Base-by-base conservation (phyloP, 805 yeast genomes). In the Spathaspora sp. region DNA sequence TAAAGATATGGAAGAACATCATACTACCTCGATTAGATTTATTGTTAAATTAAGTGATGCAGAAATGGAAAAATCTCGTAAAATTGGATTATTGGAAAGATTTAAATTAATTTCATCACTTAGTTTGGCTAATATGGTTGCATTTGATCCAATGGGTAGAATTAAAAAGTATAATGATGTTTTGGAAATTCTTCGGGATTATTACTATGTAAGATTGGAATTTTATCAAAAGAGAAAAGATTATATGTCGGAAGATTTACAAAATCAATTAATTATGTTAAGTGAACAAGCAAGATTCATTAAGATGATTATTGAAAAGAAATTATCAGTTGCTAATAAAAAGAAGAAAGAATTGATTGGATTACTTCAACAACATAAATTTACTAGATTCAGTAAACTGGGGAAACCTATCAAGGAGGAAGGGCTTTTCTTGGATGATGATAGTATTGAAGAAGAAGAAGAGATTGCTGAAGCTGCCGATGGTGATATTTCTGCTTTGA, bases 1-100 rank as follows among this genome's bases (percentile, higher is more conserved):
- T 55, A 92, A 89, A 59, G 97, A 93, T 68, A 82, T 92, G 85
- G 90, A 86, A 58, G 99, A 94, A 64, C 97, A 93, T 66, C 99
- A 94, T 67, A 88, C 90, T 16, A 76, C 82, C 52, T 86, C 85
- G 42, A 85, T 94, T 56, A 82, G 85, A 55, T 94, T 94, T 62
- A 82, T 89, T 26, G 81, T 94, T 28, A 89, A 83, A 35, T 70
- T 94, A 56, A 72, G 84, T 10, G 80, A 78, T 49, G 93, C 85
- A 46, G 97, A 93, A 64, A 93, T 94, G 98, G 78, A 71, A 20
- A 88, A 89, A 60, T 80, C 96, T 0, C 73, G 78, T 55, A 76
- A 76, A 48, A 80, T 86, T 20, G 99, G 99, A 0, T 75, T 90
- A 50, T 80, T 88, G 60, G 96, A 90, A 62, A 78, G 91, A 64